These are phyloP conservation scores for Nicotiana tabacum DNA, from an alignment of 257 asterid species.

Conservation along the genomic window DNA sequence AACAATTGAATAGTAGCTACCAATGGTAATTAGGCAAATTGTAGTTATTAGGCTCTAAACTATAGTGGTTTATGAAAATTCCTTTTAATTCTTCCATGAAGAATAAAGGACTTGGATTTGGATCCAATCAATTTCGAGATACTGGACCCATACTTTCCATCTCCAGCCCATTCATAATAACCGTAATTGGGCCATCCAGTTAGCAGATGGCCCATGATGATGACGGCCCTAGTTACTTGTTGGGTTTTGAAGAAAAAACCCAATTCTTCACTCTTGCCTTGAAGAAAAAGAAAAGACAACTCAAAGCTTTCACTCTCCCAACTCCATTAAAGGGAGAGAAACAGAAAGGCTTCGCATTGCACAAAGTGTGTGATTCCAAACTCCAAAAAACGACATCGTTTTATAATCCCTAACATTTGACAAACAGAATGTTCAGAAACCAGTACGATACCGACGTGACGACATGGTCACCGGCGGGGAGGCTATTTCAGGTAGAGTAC, in stretches of 20 bases:
- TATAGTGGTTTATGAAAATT: too few species aligned
- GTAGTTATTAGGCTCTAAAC: too few species aligned
- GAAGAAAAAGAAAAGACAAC: constrained; percentile 46
- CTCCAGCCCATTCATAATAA: neutral
- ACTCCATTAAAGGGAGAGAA: neutral
- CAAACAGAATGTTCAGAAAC: constrained; percentile 66
- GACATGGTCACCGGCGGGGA: constrained; percentile 98
- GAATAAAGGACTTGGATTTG: neutral
- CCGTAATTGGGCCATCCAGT: neutral
- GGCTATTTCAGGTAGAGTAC: constrained; percentile 91
- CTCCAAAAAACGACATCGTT: neutral
- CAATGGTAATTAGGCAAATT: too few species aligned
- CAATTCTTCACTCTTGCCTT: constrained; percentile 31
- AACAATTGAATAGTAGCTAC: too few species aligned
- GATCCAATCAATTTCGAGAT: neutral
- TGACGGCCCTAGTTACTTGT: neutral
- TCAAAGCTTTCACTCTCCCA: neutral
- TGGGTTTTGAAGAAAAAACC: neutral
- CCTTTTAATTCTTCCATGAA: too few species aligned
- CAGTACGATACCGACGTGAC: constrained; percentile 99
- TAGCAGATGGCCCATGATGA: neutral
- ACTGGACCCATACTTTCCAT: too few species aligned
- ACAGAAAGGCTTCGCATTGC: neutral
- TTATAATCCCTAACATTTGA: neutral
- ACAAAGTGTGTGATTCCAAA: neutral